A percentile compares a stretch with the other conserved stretches of the same genome.
phyloP scores from a whole-genome alignment of 495 filamentous ascomycete genomes.

The Umbilicaria muhlenbergii region DNA sequence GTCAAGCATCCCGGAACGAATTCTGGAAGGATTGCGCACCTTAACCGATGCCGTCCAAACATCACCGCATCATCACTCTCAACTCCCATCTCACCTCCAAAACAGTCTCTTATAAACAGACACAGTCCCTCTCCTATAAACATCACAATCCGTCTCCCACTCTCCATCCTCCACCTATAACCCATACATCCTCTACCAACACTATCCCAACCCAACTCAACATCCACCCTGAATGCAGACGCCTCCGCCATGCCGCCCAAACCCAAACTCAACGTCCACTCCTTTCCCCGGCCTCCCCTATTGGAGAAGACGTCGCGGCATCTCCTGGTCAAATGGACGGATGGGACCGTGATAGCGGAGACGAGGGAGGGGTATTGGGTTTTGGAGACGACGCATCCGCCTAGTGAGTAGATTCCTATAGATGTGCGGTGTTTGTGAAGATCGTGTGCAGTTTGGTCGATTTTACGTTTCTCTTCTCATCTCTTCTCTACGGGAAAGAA shows the following conservation, averaged over 20 bases:
- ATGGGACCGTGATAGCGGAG: conserved; percentile 33
- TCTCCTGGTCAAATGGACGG: conserved; percentile 35
- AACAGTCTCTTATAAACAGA: too few relatives aligned
- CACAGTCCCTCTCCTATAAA: not conserved
- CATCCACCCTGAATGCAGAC: not conserved
- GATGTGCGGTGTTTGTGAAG: too few relatives aligned
- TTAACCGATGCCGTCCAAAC: too few relatives aligned
- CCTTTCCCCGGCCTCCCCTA: conserved; percentile 41
- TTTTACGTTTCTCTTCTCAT: too few relatives aligned
- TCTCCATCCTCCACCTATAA: not conserved
- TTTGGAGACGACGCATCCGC: conserved; percentile 42
- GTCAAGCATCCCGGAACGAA: too few relatives aligned
- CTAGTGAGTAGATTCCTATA: conserved; percentile 19
- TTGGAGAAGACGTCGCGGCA: conserved; percentile 32
- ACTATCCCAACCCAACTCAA: not conserved
- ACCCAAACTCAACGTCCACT: conserved; percentile 35
- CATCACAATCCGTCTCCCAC: not conserved
- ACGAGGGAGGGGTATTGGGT: conserved; percentile 41
- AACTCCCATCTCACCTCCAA: too few relatives aligned
- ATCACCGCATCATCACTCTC: too few relatives aligned
- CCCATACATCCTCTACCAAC: not conserved
- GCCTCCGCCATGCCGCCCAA: conserved; percentile 22
- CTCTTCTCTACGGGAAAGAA: too few relatives aligned
- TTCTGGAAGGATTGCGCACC: too few relatives aligned
- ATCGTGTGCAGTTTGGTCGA: too few relatives aligned